Conservation (phyloP, 345 rosid species). For the Eucalyptus cloeziana region DNA sequence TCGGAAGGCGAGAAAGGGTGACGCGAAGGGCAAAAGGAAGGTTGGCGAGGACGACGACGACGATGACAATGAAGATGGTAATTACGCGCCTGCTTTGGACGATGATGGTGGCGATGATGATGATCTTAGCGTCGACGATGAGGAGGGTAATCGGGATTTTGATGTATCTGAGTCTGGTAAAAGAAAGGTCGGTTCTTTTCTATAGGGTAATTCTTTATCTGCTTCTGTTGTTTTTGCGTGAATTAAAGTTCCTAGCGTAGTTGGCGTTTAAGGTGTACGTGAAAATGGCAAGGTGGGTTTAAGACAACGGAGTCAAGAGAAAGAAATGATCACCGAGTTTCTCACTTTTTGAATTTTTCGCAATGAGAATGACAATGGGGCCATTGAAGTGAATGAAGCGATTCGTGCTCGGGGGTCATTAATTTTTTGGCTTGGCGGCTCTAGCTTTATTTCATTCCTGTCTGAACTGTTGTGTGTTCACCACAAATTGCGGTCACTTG, state of each 20-base stretch:
- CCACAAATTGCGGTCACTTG: background rate
- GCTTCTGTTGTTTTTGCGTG: background rate
- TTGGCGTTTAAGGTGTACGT: background rate
- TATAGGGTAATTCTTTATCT: background rate
- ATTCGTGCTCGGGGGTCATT: background rate
- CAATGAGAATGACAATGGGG: background rate
- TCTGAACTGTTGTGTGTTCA: background rate
- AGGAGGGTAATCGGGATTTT: conserved; percentile 9
- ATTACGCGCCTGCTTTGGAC: conserved; percentile 31
- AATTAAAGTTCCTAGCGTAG: background rate
- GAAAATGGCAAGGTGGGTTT: background rate
- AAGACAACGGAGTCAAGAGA: background rate
- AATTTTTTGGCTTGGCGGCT: background rate
- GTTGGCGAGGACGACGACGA: background rate
- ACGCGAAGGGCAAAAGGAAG: conserved; percentile 28
- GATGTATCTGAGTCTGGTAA: conserved; percentile 11
- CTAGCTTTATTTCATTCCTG: background rate
- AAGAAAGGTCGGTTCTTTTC: background rate
- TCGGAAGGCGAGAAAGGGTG: background rate
- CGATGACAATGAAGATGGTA: conserved; percentile 32
- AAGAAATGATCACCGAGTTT: background rate
- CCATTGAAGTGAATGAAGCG: background rate
- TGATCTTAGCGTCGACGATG: conserved; percentile 1
- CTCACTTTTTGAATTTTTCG: background rate
- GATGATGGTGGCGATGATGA: conserved; percentile 1